phyloP scores from a whole-genome alignment of 805 yeast genomes.

The Kuraishia capsulata region DNA sequence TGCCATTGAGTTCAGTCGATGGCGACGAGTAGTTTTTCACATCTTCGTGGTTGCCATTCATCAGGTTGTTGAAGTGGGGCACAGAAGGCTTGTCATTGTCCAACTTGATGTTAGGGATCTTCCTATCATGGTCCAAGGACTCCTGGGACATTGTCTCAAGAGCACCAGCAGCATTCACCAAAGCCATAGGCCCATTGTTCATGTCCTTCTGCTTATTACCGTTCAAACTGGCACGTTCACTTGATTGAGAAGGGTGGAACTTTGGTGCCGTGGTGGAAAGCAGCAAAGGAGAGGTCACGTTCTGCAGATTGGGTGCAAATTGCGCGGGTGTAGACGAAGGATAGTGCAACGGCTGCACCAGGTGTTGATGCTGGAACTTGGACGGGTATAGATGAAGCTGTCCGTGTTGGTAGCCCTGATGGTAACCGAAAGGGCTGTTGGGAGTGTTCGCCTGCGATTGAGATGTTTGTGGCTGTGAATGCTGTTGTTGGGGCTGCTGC shows the following conservation, averaged over 20 bases:
- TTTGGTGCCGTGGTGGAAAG: conserved; percentile 32
- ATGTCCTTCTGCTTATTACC: conserved; percentile 3
- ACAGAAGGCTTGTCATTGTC: conserved; percentile 11
- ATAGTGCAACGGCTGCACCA: conserved; percentile 50
- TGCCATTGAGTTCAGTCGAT: conserved; percentile 17
- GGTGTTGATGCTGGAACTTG: conserved; percentile 9
- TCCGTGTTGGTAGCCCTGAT: conserved; percentile 1
- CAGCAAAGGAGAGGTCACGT: conserved; percentile 58
- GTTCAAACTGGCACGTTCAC: conserved; percentile 17
- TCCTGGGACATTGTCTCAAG: conserved; percentile 28
- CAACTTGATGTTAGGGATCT: conserved; percentile 22
- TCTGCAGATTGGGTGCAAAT: conserved; percentile 54
- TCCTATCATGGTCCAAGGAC: conserved; percentile 12
- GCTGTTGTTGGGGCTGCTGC: conserved; percentile 9
- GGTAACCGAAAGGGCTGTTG: not conserved
- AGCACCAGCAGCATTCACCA: conserved; percentile 25
- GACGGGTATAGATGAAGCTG: not conserved
- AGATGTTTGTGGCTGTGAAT: too few species aligned
- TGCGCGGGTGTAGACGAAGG: conserved; percentile 66
- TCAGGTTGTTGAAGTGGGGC: conserved; percentile 5
- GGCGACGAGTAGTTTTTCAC: conserved; percentile 13
- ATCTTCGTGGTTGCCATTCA: conserved; percentile 8
- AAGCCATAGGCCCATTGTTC: conserved; percentile 3
- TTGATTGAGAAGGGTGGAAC: conserved; percentile 28
- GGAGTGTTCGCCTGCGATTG: not conserved